A percentile compares a stretch with the other conserved stretches of the same genome.
phyloP scores from a whole-genome alignment of 306 rosid genomes.

The Cucumis sativus region Cucumber_9930_V3 NC_026658.2:2751001-2751500 shows the following conservation, averaged over 20 bases:
- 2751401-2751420: too few relatives aligned
- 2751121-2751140: neutral
- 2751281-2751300: too few relatives aligned
- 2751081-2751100: conserved; percentile 2
- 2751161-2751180: neutral
- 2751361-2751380: too few relatives aligned
- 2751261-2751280: too few relatives aligned
- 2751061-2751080: neutral
- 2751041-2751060: too few relatives aligned
- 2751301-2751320: too few relatives aligned
- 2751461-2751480: neutral
- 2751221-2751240: neutral
- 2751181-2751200: neutral
- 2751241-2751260: too few relatives aligned
- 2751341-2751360: too few relatives aligned
- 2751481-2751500: neutral
- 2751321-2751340: neutral
- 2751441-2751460: neutral
- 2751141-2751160: neutral
- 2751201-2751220: neutral
- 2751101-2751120: neutral
- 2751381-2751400: too few relatives aligned
- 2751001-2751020: neutral
- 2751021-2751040: too few relatives aligned
- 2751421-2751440: too few relatives aligned